phyloP scores from a whole-genome alignment of 345 rosid species.

The Salix udensis region DNA sequence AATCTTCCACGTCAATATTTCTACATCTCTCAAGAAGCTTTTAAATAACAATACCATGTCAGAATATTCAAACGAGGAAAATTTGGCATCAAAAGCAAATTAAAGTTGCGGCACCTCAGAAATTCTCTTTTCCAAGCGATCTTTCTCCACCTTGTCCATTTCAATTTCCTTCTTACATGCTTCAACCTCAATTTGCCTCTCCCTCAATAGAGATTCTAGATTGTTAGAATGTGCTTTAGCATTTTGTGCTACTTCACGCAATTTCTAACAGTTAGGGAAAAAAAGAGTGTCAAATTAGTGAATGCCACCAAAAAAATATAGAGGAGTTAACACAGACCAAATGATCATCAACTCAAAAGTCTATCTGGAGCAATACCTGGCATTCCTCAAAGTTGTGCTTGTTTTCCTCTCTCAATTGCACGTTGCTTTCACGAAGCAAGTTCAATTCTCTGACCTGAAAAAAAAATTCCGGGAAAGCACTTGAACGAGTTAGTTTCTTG shows the following conservation, averaged over 20 bases:
- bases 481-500: too few species aligned
- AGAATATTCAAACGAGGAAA: conserved; percentile 19
- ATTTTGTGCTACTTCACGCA: conserved; percentile 68
- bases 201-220: conserved; percentile 47
- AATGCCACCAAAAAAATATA: background rate
- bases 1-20: conserved; percentile 71
- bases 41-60: conserved; percentile 18
- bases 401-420: conserved; percentile 96
- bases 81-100: background rate
- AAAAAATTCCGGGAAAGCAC: background rate
- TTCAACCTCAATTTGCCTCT: conserved; percentile 65
- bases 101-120: conserved; percentile 53
- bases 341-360: background rate
- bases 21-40: conserved; percentile 65
- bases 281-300: background rate
- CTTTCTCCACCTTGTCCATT: conserved; percentile 58
- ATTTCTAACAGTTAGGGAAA: conserved; percentile 41
- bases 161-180: conserved; percentile 64
- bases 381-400: conserved; percentile 94
- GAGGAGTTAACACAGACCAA: background rate
- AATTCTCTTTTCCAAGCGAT: conserved; percentile 55
- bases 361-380: conserved; percentile 46
- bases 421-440: conserved; percentile 89
- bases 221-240: conserved; percentile 49
- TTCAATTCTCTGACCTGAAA: conserved; percentile 80